Evolutionary conservation across 306 rosid genomes (phyloP), one percentile per base, ranked within the genome.

Genomic region (Quercus variabilis): DNA sequence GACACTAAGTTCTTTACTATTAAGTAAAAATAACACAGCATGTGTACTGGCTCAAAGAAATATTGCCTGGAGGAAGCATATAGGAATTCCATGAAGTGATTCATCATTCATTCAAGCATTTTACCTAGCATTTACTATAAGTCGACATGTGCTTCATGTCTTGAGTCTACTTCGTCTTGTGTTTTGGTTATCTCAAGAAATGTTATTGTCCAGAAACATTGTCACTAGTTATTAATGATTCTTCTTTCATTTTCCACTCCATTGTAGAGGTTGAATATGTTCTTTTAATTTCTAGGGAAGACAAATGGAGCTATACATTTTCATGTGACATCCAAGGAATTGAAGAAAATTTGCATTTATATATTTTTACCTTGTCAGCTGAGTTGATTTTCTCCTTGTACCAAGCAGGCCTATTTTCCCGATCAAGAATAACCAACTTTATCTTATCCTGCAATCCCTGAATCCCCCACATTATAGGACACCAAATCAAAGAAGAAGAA

Each of bases 331-430:
- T 14, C 17, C 28, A 4, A 67, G 25, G n/a, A 19, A 19, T 49
- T 8, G 52, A 67, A 67, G 51, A 35, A 8, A 35, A 9, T 33
- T 35, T 33, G 28, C 17, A 35, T 19, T 35, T 33, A 41, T 60
- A 79, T 78, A 67, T n/a, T 14, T 62, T 67, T 69, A 93, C 98
- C 95, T 91, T 90, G 87, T 93, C 89, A 69, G 90, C 74, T 30
- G 90, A 90, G 87, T 91, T 86, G 64, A 93, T 88, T 82, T 90
- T 91, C 74, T 91, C 95, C 90, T 85, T 90, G 78, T 91, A 93
- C 98, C 96, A 92, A 64, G 90, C 79, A 68, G 97, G 98, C 78
- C 96, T 91, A 84, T 93, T 91, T 78, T 80, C 75, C 74, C 92
- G 89, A 88, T 93, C 86, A 70, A 93, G 83, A 68, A 97, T 89